A percentile compares a stretch with the other conserved stretches of the same genome.
These are phyloP conservation scores for Tetragonia tetragonoides DNA, from an alignment of 148 eudicot genomes.

Conservation along the genomic window DNA sequence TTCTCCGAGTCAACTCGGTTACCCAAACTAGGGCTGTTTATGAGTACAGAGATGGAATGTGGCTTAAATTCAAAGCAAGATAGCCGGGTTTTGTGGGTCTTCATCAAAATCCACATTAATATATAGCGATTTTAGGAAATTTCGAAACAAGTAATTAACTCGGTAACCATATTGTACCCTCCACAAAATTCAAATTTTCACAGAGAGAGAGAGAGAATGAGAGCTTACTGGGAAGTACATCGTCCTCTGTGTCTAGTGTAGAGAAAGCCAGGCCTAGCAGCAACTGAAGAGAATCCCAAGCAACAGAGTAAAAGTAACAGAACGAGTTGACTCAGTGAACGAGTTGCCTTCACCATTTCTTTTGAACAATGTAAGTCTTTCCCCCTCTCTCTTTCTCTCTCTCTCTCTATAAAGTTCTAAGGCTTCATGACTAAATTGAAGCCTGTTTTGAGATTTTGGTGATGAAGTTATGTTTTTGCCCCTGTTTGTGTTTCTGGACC, in stretches of 20 bases:
- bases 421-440: neutral
- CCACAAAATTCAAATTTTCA: neutral
- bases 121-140: neutral
- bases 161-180: no score
- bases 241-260: constrained; percentile 35
- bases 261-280: constrained; percentile 28
- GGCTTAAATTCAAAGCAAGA: no score
- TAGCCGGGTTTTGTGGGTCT: no score
- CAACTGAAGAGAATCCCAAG: constrained; percentile 10
- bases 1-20: neutral
- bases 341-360: constrained; percentile 23
- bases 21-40: neutral
- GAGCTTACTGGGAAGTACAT: constrained; percentile 44
- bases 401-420: neutral
- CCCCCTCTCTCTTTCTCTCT: neutral
- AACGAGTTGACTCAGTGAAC: constrained; percentile 23
- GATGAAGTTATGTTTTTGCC: neutral
- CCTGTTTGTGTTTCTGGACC: neutral
- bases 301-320: constrained; percentile 8
- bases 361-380: neutral
- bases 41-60: no score
- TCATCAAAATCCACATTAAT: neutral
- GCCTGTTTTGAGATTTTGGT: neutral
- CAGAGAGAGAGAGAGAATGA: neutral
- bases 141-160: neutral